A percentile compares a stretch with the other conserved stretches of the same genome.
Evolutionary conservation across 179 eudicot genomes (phyloP).

Genomic region (Nepenthes alata): DNA sequence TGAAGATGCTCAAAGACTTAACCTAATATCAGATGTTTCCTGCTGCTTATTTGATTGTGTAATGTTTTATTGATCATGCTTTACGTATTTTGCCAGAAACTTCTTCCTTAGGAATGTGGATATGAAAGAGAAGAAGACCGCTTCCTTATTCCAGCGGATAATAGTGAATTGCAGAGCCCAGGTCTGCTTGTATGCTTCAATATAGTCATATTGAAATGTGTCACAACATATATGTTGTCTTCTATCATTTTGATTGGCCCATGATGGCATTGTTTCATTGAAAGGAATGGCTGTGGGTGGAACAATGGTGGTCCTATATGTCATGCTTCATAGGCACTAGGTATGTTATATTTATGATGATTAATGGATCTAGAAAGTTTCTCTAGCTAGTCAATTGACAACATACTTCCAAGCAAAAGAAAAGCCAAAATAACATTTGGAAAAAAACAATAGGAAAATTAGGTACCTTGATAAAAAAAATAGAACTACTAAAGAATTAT

Average conservation of each 20-base stretch:
- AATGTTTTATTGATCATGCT: too few relatives aligned
- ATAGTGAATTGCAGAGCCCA: slow-evolving; percentile 73
- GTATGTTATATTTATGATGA: neutral
- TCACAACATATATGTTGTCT: neutral
- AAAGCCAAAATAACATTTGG: too few relatives aligned
- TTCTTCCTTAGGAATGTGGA: slow-evolving; percentile 23
- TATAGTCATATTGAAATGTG: neutral
- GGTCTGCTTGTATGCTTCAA: slow-evolving; percentile 25
- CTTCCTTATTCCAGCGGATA: slow-evolving; percentile 54
- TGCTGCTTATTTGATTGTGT: too few relatives aligned
- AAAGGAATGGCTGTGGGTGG: neutral
- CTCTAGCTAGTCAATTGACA: too few relatives aligned
- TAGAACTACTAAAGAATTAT: too few relatives aligned
- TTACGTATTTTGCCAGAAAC: too few relatives aligned
- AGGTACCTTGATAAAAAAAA: too few relatives aligned
- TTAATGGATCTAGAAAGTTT: neutral
- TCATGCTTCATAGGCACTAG: neutral
- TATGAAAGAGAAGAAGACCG: slow-evolving; percentile 70
- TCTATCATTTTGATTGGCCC: neutral
- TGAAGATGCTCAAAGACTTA: too few relatives aligned
- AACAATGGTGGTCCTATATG: neutral
- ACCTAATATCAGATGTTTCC: too few relatives aligned
- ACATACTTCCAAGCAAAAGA: too few relatives aligned
- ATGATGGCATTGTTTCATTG: too few relatives aligned
- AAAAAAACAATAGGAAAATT: too few relatives aligned